Conservation (phyloP, 148 eudicot genomes). For the Arbutus unedo region DNA sequence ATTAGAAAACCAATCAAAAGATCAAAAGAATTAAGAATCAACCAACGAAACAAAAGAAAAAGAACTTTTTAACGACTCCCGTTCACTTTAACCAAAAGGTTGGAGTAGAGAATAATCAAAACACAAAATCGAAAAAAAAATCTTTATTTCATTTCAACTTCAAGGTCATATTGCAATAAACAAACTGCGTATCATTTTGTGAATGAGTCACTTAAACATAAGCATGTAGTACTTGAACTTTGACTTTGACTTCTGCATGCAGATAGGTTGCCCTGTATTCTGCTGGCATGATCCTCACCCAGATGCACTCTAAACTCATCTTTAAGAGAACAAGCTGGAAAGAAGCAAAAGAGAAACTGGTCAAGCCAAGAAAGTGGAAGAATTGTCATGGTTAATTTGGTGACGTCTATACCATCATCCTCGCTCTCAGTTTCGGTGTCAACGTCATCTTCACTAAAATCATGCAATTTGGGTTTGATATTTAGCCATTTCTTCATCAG, state of each 20-base stretch:
- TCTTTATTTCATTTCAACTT: too few species aligned
- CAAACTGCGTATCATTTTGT: neutral
- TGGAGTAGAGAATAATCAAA: neutral
- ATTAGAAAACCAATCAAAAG: neutral
- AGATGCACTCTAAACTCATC: constrained; percentile 28
- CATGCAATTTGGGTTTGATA: constrained; percentile 67
- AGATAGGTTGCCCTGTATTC: constrained; percentile 31
- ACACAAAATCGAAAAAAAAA: neutral
- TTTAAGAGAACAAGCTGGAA: constrained; percentile 45
- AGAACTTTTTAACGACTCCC: too few species aligned
- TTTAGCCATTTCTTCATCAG: constrained; percentile 98
- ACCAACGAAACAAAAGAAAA: neutral
- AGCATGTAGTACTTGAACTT: constrained; percentile 33
- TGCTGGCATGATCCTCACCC: constrained; percentile 28
- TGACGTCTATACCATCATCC: constrained; percentile 59
- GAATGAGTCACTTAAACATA: neutral
- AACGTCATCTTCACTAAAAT: constrained; percentile 91
- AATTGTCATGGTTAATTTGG: neutral
- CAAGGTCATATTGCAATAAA: neutral
- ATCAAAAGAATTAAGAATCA: neutral
- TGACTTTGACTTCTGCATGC: constrained; percentile 36
- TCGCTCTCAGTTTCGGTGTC: constrained; percentile 88
- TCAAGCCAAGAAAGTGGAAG: neutral
- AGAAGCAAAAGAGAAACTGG: constrained; percentile 9
- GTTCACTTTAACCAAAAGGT: neutral